Conservation (phyloP, 345 rosid genomes). For the Melaleuca quinquenervia region DNA sequence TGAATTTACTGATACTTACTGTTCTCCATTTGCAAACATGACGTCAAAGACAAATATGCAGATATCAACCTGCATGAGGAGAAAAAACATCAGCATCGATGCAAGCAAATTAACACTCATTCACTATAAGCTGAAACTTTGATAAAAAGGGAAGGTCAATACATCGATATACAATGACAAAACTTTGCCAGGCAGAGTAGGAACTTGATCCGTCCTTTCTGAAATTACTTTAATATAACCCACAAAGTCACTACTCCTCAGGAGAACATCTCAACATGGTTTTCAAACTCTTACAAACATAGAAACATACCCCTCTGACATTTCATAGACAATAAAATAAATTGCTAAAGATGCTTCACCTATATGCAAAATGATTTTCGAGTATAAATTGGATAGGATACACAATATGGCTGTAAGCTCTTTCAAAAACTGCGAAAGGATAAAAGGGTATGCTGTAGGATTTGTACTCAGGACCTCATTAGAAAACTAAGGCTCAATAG, state of each 20-base stretch:
- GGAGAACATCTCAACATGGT: neutral
- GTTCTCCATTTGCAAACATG: slow-evolving; percentile 81
- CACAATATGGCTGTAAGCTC: neutral
- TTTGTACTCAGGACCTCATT: neutral
- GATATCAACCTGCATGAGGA: slow-evolving; percentile 60
- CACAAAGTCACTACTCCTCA: neutral
- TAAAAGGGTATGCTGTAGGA: neutral
- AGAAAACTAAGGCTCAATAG: neutral
- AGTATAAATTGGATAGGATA: neutral
- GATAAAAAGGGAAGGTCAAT: neutral
- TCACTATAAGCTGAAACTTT: neutral
- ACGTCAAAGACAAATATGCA: slow-evolving; percentile 77
- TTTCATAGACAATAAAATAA: neutral
- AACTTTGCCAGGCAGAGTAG: neutral
- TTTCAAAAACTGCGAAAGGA: neutral
- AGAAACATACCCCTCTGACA: neutral
- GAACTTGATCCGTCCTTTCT: neutral
- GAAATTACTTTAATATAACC: neutral
- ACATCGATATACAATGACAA: neutral
- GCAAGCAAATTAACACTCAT: neutral
- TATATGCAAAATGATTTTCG: neutral
- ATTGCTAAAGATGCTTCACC: neutral
- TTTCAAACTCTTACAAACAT: neutral
- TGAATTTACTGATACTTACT: slow-evolving; percentile 49
- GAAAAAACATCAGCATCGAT: neutral